phyloP scores from a whole-genome alignment of 75 land plant genomes.

The Azolla pinnata region DNA sequence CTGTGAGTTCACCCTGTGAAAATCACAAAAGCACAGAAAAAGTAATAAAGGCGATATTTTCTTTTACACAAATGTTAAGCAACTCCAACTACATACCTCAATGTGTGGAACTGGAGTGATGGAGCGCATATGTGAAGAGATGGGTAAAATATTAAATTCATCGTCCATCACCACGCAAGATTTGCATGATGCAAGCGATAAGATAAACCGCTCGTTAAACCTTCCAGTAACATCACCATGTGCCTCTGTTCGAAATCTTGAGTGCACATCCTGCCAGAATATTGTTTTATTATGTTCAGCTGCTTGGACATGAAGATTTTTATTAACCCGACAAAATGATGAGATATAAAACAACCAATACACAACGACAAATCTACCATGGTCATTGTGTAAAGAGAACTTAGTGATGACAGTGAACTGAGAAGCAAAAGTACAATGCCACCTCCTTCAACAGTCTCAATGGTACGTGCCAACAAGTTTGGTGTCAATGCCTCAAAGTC shows the following conservation, averaged over 20 bases:
- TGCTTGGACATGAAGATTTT: too few species aligned
- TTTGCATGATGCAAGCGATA: slow-evolving; percentile 90
- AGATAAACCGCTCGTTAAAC: slow-evolving; percentile 90
- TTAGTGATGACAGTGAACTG: slow-evolving; percentile 76
- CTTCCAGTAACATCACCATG: slow-evolving; percentile 65
- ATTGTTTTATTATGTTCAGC: neutral
- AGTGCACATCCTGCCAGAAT: slow-evolving; percentile 85
- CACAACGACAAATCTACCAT: too few species aligned
- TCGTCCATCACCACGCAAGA: slow-evolving; percentile 96
- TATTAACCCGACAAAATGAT: too few species aligned
- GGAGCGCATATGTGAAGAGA: slow-evolving; percentile 79
- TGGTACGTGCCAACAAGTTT: slow-evolving; percentile 91
- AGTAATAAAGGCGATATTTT: neutral
- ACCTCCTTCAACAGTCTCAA: slow-evolving; percentile 99
- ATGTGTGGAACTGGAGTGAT: slow-evolving; percentile 43
- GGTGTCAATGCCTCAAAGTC: slow-evolving; percentile 99
- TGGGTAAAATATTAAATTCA: slow-evolving; percentile 79
- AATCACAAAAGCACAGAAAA: neutral
- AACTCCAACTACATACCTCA: slow-evolving; percentile 46
- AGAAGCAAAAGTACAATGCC: slow-evolving; percentile 77
- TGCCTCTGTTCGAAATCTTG: slow-evolving; percentile 90
- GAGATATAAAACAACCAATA: too few species aligned
- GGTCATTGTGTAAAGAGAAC: slow-evolving; percentile 88
- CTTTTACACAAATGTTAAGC: neutral
- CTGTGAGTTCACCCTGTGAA: slow-evolving; percentile 66